A percentile compares a stretch with the other conserved stretches of the same genome.
Evolutionary conservation across 352 stramenopile species (phyloP).

Genomic region (Stephanocyclus meneghinianus): DNA sequence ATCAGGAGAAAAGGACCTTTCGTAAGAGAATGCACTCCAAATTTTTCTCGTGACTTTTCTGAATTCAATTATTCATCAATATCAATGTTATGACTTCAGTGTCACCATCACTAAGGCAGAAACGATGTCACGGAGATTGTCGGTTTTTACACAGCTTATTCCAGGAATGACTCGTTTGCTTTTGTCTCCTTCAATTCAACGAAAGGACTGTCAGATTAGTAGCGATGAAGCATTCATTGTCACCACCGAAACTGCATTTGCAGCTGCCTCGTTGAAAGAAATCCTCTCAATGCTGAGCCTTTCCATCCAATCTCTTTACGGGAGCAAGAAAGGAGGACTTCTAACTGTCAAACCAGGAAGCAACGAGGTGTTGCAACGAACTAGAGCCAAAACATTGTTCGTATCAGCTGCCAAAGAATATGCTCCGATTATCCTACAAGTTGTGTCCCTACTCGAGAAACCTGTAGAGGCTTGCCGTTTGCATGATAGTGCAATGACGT

Average conservation of each 20-base stretch:
- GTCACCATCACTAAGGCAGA: slow-evolving; percentile 42
- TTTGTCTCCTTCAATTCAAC: slow-evolving; percentile 44
- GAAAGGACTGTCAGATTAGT: slow-evolving; percentile 12
- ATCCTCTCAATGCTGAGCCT: slow-evolving; percentile 69
- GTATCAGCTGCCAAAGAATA: slow-evolving; percentile 74
- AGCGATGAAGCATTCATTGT: background rate
- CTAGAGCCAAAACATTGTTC: slow-evolving; percentile 51
- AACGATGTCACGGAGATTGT: slow-evolving; percentile 59
- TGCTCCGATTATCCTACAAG: slow-evolving; percentile 63
- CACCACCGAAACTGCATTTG: slow-evolving; percentile 27
- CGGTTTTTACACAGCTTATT: slow-evolving; percentile 77
- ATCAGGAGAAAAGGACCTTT: slow-evolving; percentile 50
- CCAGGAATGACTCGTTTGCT: slow-evolving; percentile 74
- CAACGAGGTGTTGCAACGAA: slow-evolving; percentile 35
- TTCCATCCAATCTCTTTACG: slow-evolving; percentile 73
- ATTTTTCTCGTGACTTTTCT: background rate
- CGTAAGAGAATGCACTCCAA: slow-evolving; percentile 26
- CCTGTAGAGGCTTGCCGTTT: slow-evolving; percentile 33
- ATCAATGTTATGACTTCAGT: slow-evolving; percentile 13
- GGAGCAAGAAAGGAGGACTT: slow-evolving; percentile 70
- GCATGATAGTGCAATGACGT: background rate
- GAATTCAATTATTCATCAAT: background rate
- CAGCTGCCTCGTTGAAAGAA: slow-evolving; percentile 49
- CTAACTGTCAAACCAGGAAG: slow-evolving; percentile 37
- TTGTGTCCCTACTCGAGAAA: slow-evolving; percentile 53